Percentiles rank a stretch among this genome's conserved stretches.
Conservation (phyloP, 768 basidiomycete genomes). For the Mycena chlorophos region DNA sequence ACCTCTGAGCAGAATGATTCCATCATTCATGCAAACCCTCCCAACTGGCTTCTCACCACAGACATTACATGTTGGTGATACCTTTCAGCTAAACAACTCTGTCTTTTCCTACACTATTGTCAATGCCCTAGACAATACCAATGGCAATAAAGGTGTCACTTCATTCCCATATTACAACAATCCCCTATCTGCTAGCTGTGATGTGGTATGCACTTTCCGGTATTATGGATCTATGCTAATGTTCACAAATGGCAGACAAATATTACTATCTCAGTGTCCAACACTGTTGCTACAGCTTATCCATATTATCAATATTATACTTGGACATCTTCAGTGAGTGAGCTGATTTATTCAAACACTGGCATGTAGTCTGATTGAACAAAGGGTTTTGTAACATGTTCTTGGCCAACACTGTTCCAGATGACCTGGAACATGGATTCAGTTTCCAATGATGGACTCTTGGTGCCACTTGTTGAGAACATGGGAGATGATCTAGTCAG, state of each 20-base stretch:
- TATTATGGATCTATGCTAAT: not conserved
- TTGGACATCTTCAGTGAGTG: not conserved
- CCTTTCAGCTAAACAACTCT: not conserved
- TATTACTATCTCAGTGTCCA: too few species aligned
- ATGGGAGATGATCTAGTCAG: not conserved
- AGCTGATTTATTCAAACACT: not conserved
- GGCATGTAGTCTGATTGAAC: not conserved
- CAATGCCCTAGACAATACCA: too few species aligned
- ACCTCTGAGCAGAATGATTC: not conserved
- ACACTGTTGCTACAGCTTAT: not conserved
- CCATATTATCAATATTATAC: not conserved
- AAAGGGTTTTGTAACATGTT: not conserved
- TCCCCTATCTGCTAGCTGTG: slow-evolving; percentile 1
- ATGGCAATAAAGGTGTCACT: not conserved
- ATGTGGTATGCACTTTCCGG: not conserved
- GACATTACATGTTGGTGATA: not conserved
- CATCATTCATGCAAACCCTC: not conserved
- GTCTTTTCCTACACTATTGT: not conserved
- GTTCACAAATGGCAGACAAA: not conserved
- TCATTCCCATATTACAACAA: slow-evolving; percentile 10
- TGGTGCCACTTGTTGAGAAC: not conserved
- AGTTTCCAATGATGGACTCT: not conserved
- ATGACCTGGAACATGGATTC: not conserved
- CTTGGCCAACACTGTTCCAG: not conserved
- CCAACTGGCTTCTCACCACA: not conserved